Evolutionary conservation across 2,329 filamentous ascomycete genomes (phyloP), one percentile per base, ranked within the genome.

Genomic region (Aspergillus caelatus): DNA sequence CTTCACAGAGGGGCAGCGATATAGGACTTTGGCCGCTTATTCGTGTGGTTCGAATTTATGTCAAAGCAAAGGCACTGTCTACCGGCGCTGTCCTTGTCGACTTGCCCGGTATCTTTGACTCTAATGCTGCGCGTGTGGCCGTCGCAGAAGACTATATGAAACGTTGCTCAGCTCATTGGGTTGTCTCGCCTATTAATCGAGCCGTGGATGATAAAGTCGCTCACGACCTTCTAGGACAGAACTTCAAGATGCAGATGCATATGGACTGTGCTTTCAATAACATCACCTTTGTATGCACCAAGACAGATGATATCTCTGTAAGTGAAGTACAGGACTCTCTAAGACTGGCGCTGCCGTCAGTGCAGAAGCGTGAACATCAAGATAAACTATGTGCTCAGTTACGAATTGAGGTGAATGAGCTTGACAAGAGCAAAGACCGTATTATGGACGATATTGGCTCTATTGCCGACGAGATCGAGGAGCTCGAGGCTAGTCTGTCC

Each of bases 221-320:
- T 0, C 85, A 85, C 62, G 81, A 79, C 0, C 75, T 89, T 1
- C 76, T 89, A 9, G 86, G 85, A 0, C 79, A 86, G 21, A 80
- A 81, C 0, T 88, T 88, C 76, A 86, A 84, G 68, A 78, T 83
- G 0, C 87, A 89, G 67, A 75, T 89, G 3, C 85, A 87, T 62
- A 85, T 85, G 68, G 87, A 89, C 62, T 84, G 85, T 2, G 81
- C 78, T 0, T 85, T 85, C 60, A 81, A 77, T 8, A 79, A 77
- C 2, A 78, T 89, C 3, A 88, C 85, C 0, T 89, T 89, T 63
- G 85, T 90, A 16, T 89, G 87, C 69, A 84, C 81, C 19, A 89
- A 89, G 70, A 87, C 85, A 0, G 88, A 90, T 69, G 86, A 89
- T 50, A 86, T 89, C 10, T 82, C 78, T 9, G 73, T 82, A 4